Evolutionary conservation across 106 monocot species (phyloP).

Genomic region (Agapanthus africanus): DNA sequence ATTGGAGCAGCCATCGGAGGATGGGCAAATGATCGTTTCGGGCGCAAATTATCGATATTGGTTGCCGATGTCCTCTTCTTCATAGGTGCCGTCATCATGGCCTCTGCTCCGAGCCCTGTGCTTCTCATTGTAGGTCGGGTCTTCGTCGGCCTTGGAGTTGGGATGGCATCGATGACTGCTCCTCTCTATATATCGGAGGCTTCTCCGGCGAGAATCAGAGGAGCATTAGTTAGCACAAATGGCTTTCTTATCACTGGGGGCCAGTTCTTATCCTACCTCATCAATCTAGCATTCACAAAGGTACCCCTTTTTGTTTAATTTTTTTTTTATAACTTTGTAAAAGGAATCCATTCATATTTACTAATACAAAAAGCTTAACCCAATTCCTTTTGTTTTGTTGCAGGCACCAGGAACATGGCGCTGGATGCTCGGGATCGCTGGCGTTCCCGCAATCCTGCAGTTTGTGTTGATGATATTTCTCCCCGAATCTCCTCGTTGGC

Average conservation of each 20-base stretch:
- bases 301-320: conserved; percentile 14
- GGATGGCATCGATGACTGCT: conserved; percentile 86
- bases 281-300: conserved; percentile 87
- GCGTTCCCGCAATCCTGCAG: conserved; percentile 56
- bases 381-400: no score
- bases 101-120: conserved; percentile 38
- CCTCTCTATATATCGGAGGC: conserved; percentile 87
- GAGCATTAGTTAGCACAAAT: conserved; percentile 81
- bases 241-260: conserved; percentile 89
- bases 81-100: conserved; percentile 61
- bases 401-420: conserved; percentile 85
- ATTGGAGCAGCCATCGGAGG: conserved; percentile 74
- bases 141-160: conserved; percentile 78
- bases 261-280: conserved; percentile 83
- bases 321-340: background rate
- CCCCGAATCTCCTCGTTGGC: conserved; percentile 87
- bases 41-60: conserved; percentile 44
- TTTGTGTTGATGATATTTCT: conserved; percentile 53
- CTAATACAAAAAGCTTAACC: no score
- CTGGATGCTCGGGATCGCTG: conserved; percentile 88
- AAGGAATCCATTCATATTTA: no score
- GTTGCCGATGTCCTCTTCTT: conserved; percentile 76
- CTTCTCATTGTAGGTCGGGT: conserved; percentile 59
- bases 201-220: conserved; percentile 65
- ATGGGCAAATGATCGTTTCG: conserved; percentile 64